Percentiles rank a stretch among this genome's conserved stretches.
Conservation (phyloP, 305 asterid species). For the Fraxinus greggii region DNA sequence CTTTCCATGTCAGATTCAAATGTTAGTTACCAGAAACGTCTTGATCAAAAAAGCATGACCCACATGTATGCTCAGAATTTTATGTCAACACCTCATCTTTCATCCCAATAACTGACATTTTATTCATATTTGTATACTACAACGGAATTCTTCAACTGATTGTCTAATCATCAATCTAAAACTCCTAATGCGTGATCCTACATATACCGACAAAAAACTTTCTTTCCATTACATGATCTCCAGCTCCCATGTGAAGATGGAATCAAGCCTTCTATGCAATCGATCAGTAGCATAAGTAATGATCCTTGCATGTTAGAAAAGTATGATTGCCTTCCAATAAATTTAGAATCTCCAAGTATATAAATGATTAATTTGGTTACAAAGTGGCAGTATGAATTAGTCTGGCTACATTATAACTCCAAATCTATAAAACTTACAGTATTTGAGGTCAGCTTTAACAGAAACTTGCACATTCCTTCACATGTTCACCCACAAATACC, state of each 20-base stretch:
- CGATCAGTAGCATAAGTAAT: not conserved
- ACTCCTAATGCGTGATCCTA: not conserved
- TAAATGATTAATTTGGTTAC: not conserved
- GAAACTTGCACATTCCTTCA: not conserved
- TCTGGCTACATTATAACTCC: not conserved
- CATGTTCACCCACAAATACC: not conserved
- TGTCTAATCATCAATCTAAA: not conserved
- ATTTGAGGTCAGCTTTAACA: not conserved
- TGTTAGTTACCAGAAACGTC: not conserved
- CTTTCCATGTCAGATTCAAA: not conserved
- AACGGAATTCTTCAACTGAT: not conserved
- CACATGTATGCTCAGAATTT: not conserved
- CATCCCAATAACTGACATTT: not conserved
- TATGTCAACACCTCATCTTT: not conserved
- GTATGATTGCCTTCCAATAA: not conserved
- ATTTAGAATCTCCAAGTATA: not conserved
- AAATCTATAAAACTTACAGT: not conserved
- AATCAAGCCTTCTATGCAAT: not conserved
- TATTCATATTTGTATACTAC: not conserved
- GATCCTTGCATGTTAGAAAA: not conserved
- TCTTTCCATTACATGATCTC: not conserved
- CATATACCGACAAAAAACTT: not conserved
- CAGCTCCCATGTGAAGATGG: not conserved
- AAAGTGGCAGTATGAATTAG: not conserved
- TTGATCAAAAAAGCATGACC: not conserved